phyloP scores from a whole-genome alignment of 257 asterid genomes.

The Solanum chilense region DNA sequence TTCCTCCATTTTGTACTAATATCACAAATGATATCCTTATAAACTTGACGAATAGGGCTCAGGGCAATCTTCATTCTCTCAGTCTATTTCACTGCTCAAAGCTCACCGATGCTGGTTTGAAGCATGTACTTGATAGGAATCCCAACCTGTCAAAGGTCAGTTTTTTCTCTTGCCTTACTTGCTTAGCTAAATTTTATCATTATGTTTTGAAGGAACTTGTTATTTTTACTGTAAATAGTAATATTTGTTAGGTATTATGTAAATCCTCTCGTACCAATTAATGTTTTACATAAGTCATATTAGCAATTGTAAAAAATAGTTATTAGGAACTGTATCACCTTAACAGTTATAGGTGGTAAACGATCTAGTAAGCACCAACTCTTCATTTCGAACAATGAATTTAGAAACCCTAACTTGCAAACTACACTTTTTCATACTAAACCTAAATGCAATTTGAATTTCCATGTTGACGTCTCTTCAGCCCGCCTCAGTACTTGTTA shows the following conservation, averaged over 20 bases:
- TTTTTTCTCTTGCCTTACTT: background rate
- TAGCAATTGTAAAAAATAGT: background rate
- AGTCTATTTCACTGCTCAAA: constrained; percentile 44
- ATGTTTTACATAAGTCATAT: background rate
- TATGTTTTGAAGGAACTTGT: background rate
- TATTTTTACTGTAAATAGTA: background rate
- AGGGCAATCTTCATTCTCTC: constrained; percentile 51
- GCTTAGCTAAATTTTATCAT: background rate
- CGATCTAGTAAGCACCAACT: background rate
- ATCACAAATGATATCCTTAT: constrained; percentile 47
- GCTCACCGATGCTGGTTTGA: constrained; percentile 42
- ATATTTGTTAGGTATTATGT: background rate
- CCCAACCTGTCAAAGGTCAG: constrained; percentile 51
- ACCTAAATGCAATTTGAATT: background rate
- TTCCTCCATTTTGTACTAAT: constrained; percentile 18
- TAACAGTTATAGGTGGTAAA: background rate
- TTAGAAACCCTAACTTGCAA: constrained; percentile 26
- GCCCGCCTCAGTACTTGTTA: background rate
- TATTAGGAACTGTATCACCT: background rate
- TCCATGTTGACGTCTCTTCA: background rate
- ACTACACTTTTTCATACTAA: constrained; percentile 5
- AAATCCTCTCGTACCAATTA: background rate
- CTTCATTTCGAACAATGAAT: constrained; percentile 21
- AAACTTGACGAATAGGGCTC: constrained; percentile 51
- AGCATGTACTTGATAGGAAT: constrained; percentile 46